Percentiles rank a stretch among this genome's conserved stretches.
Conservation (phyloP, 2,329 filamentous ascomycete species). For the Geosmithia putterillii region DNA sequence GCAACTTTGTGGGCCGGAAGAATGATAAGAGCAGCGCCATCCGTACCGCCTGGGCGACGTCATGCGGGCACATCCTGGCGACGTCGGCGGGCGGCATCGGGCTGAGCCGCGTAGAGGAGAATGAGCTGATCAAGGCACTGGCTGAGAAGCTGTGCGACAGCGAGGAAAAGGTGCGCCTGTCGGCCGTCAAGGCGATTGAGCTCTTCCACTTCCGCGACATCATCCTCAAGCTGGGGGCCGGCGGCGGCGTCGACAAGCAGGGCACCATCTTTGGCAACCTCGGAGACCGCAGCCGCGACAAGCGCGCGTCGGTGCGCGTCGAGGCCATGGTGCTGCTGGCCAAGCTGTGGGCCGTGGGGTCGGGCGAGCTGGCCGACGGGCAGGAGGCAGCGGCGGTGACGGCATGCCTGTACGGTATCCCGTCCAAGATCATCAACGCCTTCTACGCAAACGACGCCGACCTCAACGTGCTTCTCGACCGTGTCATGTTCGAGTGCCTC, state of each 20-base stretch:
- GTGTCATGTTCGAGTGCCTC: slow-evolving; percentile 75
- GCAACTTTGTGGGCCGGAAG: slow-evolving; percentile 71
- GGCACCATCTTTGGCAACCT: slow-evolving; percentile 72
- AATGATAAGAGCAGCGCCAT: slow-evolving; percentile 80
- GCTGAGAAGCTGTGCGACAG: slow-evolving; percentile 73
- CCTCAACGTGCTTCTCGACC: slow-evolving; percentile 73
- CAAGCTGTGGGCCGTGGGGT: slow-evolving; percentile 87
- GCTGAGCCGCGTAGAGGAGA: slow-evolving; percentile 71
- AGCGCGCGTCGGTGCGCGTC: slow-evolving; percentile 66
- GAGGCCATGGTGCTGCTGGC: slow-evolving; percentile 78
- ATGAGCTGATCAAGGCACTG: slow-evolving; percentile 58
- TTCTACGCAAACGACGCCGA: slow-evolving; percentile 86
- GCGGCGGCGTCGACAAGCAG: slow-evolving; percentile 61
- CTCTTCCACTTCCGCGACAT: slow-evolving; percentile 72
- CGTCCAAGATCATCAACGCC: slow-evolving; percentile 73
- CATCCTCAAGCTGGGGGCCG: slow-evolving; percentile 66
- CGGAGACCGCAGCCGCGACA: slow-evolving; percentile 80
- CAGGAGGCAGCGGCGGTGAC: slow-evolving; percentile 55
- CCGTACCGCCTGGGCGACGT: slow-evolving; percentile 75
- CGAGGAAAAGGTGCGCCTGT: slow-evolving; percentile 83
- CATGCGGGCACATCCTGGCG: slow-evolving; percentile 73
- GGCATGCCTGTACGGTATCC: slow-evolving; percentile 66
- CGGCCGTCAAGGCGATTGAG: slow-evolving; percentile 76
- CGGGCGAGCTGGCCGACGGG: slow-evolving; percentile 72
- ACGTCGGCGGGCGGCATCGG: slow-evolving; percentile 87